Conservation (phyloP, 2,329 filamentous ascomycete genomes). For the Alternaria brassicicola region DNA sequence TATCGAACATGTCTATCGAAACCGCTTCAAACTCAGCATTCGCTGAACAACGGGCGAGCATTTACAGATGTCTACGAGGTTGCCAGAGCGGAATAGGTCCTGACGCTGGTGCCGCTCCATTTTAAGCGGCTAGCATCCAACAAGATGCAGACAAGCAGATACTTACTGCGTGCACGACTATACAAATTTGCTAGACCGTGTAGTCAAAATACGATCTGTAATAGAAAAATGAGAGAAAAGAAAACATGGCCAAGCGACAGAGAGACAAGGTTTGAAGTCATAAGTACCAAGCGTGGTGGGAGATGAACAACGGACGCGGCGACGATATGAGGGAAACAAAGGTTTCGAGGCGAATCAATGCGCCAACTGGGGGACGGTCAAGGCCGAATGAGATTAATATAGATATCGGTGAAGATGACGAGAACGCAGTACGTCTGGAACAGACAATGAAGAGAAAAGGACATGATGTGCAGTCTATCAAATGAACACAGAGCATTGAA, state of each 20-base stretch:
- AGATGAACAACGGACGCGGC: not conserved
- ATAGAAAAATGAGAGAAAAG: not conserved
- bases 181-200: not conserved
- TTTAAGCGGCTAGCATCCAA: not conserved
- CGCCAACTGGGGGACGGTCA: not conserved
- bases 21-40: not conserved
- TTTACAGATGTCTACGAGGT: not conserved
- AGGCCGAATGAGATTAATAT: constrained; percentile 16
- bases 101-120: not conserved
- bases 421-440: not conserved
- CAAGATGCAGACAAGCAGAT: not conserved
- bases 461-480: not conserved
- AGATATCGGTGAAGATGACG: constrained; percentile 9
- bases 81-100: not conserved
- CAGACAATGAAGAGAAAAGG: constrained; percentile 2
- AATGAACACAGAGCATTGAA: not conserved
- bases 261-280: not conserved
- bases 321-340: not conserved
- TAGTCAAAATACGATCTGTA: not conserved
- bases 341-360: not conserved
- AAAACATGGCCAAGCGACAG: not conserved
- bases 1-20: not conserved
- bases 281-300: not conserved
- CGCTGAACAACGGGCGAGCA: not conserved
- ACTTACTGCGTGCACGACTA: not conserved